Base-by-base conservation (phyloP, 2,329 filamentous ascomycete genomes). In the Cladosporium cucumerinum region DNA sequence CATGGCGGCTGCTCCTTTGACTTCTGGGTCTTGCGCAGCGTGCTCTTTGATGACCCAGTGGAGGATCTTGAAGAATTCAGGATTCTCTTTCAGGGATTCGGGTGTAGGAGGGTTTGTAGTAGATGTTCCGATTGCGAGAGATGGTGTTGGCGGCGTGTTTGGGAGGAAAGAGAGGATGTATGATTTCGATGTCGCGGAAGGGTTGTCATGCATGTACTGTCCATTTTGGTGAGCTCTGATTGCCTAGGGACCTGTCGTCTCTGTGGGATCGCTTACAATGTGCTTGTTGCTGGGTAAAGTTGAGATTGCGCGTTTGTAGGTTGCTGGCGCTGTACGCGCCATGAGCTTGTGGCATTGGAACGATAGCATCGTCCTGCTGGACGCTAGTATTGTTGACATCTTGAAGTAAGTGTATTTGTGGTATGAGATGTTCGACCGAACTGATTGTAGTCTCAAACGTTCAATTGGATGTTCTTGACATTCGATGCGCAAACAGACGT, bases 1-100 rank as follows among this genome's bases (percentile, higher is more conserved):
- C 61, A 85, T 84, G 46, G 84, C 80, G 3, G 86, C 86, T 75
- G 87, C 85, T 2, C 82, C 82, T 66, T 84, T 78, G 12, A 87
- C 82, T 23, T 82, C 80, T 0, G 85, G 85, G 66, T 89, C 86
- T 59, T 82, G 72, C 23, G 80, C 77, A 1, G 85, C 86, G 72
- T 87, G 75, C 39, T 83, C 75, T 30, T 80, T 75, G 63, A 87
- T 77, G 7, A 87, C 83, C 3, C 82, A 80, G 69, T 87, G 84
- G 0, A 89, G 76, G 59, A 86, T 83, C 12, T 77, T 72, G 23
- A 87, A 76, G 73, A 89, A 88, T 3, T 78, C 74, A 0, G 79
- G 80, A 72, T 88, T 89, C 69, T 86, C 82, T 32, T 74, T 80
- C 67, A 88, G 81, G 30, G 82, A 83, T 59, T 82, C 78, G 3